Evolutionary conservation across 345 rosid species (phyloP).

Genomic region (Gossypium sturtianum): DNA sequence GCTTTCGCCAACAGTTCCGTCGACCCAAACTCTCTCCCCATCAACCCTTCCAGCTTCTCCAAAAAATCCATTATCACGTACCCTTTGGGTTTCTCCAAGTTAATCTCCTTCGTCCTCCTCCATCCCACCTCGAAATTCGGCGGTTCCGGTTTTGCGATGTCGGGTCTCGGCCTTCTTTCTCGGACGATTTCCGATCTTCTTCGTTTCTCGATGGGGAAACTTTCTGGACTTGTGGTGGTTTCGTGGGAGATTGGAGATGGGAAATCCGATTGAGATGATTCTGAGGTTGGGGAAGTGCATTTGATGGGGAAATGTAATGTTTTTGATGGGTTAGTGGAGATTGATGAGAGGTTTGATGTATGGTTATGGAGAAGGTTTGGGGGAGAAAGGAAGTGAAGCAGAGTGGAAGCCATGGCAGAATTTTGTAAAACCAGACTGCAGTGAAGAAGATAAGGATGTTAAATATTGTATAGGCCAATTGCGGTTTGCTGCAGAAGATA

Average conservation of each 20-base stretch:
- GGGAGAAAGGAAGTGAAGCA: conserved; percentile 1
- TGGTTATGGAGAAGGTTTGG: neutral
- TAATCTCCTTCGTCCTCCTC: conserved; percentile 68
- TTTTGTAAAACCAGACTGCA: neutral
- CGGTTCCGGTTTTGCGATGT: conserved; percentile 47
- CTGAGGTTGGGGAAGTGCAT: conserved; percentile 22
- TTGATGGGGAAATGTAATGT: conserved; percentile 11
- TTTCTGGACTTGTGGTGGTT: conserved; percentile 38
- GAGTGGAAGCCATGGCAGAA: conserved; percentile 1
- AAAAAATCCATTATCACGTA: conserved; percentile 77
- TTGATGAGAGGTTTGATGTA: neutral
- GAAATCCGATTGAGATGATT: conserved; percentile 11
- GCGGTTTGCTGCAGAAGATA: no score
- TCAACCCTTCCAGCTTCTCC: conserved; percentile 62
- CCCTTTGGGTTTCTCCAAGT: conserved; percentile 69
- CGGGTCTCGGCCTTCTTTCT: conserved; percentile 32
- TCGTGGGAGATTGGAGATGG: conserved; percentile 43
- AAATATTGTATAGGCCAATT: no score
- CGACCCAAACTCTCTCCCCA: conserved; percentile 75
- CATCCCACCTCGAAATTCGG: conserved; percentile 82
- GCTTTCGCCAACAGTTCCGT: conserved; percentile 62
- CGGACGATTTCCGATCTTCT: conserved; percentile 59
- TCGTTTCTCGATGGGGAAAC: conserved; percentile 67
- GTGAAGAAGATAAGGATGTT: neutral
- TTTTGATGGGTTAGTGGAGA: neutral